Conservation (phyloP, 306 rosid species). For the Begonia fuchsioides region DNA sequence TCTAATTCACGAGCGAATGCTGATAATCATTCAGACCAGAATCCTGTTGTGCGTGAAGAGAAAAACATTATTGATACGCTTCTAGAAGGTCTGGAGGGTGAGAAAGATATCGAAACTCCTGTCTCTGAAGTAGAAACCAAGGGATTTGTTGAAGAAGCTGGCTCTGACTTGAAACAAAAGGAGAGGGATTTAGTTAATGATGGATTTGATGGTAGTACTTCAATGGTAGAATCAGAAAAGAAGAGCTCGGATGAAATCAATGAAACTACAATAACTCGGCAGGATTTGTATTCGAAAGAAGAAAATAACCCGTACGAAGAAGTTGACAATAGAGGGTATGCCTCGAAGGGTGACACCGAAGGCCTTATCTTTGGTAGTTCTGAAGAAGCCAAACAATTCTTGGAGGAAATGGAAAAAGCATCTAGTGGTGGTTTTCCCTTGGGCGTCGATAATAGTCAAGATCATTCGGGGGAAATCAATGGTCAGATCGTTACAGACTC, state of each 20-base stretch:
- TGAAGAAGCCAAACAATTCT: slow-evolving; percentile 46
- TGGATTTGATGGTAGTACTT: slow-evolving; percentile 5
- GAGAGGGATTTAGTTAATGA: slow-evolving; percentile 3
- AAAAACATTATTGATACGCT: slow-evolving; percentile 9
- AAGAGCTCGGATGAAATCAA: slow-evolving; percentile 9
- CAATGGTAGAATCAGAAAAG: slow-evolving; percentile 14
- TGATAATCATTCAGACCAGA: slow-evolving; percentile 11
- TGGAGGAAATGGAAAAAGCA: slow-evolving; percentile 57
- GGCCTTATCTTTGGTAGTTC: slow-evolving; percentile 49
- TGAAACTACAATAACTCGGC: slow-evolving; percentile 14
- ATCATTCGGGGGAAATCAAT: slow-evolving; percentile 47
- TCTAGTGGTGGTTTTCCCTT: slow-evolving; percentile 33
- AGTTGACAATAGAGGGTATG: slow-evolving; percentile 27
- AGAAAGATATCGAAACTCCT: slow-evolving; percentile 2
- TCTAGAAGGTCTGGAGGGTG: slow-evolving; percentile 14
- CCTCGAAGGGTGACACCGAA: slow-evolving; percentile 43
- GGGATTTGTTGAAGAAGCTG: slow-evolving; percentile 9
- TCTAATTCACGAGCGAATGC: slow-evolving; percentile 14
- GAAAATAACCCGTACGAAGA: slow-evolving; percentile 17
- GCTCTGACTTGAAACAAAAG: slow-evolving; percentile 7
- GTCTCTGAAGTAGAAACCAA: slow-evolving; percentile 7
- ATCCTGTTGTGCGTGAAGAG: slow-evolving; percentile 11
- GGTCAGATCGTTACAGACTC: slow-evolving; percentile 87
- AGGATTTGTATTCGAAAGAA: slow-evolving; percentile 7
- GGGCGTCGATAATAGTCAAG: slow-evolving; percentile 38